Conservation (phyloP, 345 rosid genomes). For the Psidium friedrichsthalianum region DNA sequence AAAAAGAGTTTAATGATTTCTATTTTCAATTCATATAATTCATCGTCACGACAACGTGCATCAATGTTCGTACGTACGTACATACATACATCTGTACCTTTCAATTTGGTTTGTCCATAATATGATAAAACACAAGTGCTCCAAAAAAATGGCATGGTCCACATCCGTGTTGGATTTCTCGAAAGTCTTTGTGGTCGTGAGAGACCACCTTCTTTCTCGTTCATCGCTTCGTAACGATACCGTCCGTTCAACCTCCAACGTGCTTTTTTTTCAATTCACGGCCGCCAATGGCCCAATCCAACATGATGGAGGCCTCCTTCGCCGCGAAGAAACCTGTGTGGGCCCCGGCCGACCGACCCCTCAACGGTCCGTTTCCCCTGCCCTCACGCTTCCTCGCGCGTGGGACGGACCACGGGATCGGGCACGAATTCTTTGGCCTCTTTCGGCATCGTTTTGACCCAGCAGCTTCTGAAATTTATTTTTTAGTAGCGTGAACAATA, state of each 20-base stretch:
- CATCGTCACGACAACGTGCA: no score
- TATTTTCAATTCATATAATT: no score
- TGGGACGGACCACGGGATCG: background rate
- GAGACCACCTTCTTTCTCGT: background rate
- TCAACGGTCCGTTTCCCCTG: background rate
- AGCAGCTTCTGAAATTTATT: background rate
- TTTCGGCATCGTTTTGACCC: background rate
- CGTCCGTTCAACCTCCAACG: no score
- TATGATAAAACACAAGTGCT: background rate
- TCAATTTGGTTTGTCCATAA: background rate
- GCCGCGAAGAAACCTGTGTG: background rate
- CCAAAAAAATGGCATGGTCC: background rate
- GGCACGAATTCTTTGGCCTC: background rate
- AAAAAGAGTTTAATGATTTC: no score
- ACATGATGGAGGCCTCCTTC: no score
- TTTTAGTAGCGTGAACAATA: background rate
- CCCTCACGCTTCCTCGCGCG: background rate
- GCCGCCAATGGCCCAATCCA: no score
- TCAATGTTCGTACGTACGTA: no score
- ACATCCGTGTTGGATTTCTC: background rate
- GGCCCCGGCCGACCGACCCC: background rate
- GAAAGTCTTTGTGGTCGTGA: background rate
- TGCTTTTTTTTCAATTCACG: no score
- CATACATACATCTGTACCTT: background rate
- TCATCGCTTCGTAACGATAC: background rate